Evolutionary conservation across 441 rosid genomes (phyloP).

Genomic region (Macaranga tanarius): DNA sequence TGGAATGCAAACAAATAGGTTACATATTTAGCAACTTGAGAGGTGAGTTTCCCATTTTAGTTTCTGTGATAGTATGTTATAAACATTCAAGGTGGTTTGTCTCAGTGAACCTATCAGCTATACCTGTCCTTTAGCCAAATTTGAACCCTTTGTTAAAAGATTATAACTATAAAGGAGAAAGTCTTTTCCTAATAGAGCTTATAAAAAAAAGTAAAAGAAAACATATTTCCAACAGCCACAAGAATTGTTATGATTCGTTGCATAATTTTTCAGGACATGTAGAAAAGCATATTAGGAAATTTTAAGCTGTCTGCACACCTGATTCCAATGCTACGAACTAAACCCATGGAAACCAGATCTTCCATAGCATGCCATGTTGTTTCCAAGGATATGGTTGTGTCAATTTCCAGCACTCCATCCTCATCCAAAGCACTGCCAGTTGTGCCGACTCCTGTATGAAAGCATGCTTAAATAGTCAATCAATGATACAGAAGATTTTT

Average conservation of each 20-base stretch:
- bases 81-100: background rate
- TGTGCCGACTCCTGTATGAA: conserved; percentile 65
- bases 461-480: background rate
- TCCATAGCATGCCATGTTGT: conserved; percentile 96
- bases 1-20: background rate
- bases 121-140: background rate
- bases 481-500: background rate
- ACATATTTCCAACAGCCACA: background rate
- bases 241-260: background rate
- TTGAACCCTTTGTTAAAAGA: background rate
- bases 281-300: background rate
- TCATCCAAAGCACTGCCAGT: conserved; percentile 73
- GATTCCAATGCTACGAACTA: conserved; percentile 91
- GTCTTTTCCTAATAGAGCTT: background rate
- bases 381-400: conserved; percentile 78
- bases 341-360: conserved; percentile 77
- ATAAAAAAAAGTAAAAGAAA: background rate
- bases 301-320: conserved; percentile 40
- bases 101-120: background rate
- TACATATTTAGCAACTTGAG: background rate
- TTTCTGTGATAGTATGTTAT: background rate
- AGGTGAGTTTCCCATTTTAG: too few relatives aligned
- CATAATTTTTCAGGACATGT: background rate
- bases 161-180: background rate
- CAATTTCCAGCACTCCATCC: conserved; percentile 82